A percentile compares a stretch with the other conserved stretches of the same genome.
Evolutionary conservation across 2,329 filamentous ascomycete species (phyloP).

Genomic region (Drechmeria coniospora): DNA sequence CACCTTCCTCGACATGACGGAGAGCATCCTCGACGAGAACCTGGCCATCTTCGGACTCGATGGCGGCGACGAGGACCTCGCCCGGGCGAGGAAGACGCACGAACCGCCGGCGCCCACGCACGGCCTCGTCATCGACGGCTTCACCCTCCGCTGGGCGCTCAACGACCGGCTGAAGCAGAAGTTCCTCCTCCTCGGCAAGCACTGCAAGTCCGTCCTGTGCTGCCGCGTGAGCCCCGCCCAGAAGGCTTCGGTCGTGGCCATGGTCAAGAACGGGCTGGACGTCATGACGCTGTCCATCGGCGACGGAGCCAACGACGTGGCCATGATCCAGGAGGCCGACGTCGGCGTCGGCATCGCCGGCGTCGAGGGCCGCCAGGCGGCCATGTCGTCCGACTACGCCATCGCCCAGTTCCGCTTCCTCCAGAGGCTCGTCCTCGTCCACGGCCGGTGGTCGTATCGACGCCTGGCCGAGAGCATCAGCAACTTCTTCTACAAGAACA

Average conservation of each 20-base stretch:
- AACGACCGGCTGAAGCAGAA: conserved; percentile 74
- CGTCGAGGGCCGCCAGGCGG: conserved; percentile 80
- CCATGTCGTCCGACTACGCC: conserved; percentile 92
- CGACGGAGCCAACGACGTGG: conserved; percentile 89
- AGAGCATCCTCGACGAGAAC: conserved; percentile 59
- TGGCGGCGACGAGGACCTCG: conserved; percentile 74
- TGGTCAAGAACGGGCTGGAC: conserved; percentile 89
- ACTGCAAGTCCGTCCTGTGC: conserved; percentile 91
- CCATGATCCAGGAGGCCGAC: conserved; percentile 95
- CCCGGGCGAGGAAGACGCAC: conserved; percentile 64
- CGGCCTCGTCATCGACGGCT: conserved; percentile 87
- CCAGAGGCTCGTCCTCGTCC: conserved; percentile 70
- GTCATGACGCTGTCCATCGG: conserved; percentile 93
- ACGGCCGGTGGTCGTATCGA: conserved; percentile 93
- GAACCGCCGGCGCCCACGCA: conserved; percentile 77
- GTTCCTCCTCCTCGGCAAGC: conserved; percentile 89
- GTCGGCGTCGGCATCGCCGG: conserved; percentile 94
- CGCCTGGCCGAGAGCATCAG: conserved; percentile 84
- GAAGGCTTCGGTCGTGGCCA: conserved; percentile 88
- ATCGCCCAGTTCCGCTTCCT: conserved; percentile 90
- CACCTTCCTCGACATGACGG: conserved; percentile 39
- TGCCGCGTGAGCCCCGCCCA: conserved; percentile 94
- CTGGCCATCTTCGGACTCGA: conserved; percentile 61
- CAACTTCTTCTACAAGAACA: conserved; percentile 99
- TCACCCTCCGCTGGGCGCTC: conserved; percentile 77